These are phyloP conservation scores for Evansstolkia leycettana DNA, from an alignment of 495 filamentous ascomycete species.

Conservation along the genomic window DNA sequence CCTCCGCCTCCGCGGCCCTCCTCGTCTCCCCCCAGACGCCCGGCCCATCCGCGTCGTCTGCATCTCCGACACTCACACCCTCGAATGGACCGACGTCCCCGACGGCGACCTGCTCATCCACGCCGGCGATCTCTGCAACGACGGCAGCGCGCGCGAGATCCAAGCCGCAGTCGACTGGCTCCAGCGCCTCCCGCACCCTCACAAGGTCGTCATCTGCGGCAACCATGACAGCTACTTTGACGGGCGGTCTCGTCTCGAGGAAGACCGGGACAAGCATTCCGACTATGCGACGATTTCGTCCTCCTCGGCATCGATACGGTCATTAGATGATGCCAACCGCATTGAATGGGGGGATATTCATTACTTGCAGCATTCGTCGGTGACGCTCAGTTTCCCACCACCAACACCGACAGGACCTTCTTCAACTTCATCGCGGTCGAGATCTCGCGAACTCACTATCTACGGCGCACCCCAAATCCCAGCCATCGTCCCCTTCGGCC, in stretches of 20 bases:
- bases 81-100: slow-evolving; percentile 50
- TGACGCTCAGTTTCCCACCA: slow-evolving; percentile 37
- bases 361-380: slow-evolving; percentile 51
- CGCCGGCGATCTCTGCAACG: slow-evolving; percentile 71
- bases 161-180: slow-evolving; percentile 76
- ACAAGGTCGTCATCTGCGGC: slow-evolving; percentile 79
- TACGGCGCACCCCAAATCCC: slow-evolving; percentile 58
- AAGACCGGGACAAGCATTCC: slow-evolving; percentile 24
- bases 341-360: slow-evolving; percentile 47
- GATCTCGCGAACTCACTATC: slow-evolving; percentile 32
- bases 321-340: slow-evolving; percentile 22
- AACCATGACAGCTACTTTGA: slow-evolving; percentile 87
- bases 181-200: slow-evolving; percentile 49
- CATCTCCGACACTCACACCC: slow-evolving; percentile 79
- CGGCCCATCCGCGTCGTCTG: slow-evolving; percentile 66
- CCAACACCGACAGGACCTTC: too few relatives aligned
- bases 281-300: slow-evolving; percentile 24
- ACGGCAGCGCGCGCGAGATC: slow-evolving; percentile 58
- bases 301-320: slow-evolving; percentile 29
- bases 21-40: slow-evolving; percentile 36
- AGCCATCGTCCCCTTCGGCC: slow-evolving; percentile 36
- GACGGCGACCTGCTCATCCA: slow-evolving; percentile 81
- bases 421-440: slow-evolving; percentile 1
- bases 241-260: slow-evolving; percentile 26
- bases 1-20: slow-evolving; percentile 48